Conservation (phyloP, 1,139 yeast species). For the Williopsis jadinii region DNA sequence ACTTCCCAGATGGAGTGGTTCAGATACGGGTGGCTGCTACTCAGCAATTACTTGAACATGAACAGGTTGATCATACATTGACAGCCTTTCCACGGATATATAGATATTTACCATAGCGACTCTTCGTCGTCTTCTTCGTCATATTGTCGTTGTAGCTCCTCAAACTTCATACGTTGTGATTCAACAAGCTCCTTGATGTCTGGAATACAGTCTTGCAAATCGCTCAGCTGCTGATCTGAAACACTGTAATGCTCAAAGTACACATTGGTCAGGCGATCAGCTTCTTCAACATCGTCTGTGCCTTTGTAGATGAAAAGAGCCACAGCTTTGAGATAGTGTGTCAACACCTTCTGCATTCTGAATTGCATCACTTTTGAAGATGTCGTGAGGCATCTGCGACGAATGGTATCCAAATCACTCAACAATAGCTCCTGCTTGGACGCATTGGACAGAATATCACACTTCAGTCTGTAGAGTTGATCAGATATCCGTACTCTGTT, state of each 20-base stretch:
- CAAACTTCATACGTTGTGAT: constrained; percentile 12
- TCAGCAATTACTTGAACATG: constrained; percentile 55
- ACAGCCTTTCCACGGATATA: background rate
- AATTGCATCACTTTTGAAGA: background rate
- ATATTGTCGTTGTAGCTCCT: constrained; percentile 19
- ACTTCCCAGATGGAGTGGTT: constrained; percentile 94
- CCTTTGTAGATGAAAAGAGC: constrained; percentile 3
- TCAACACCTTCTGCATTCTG: constrained; percentile 4
- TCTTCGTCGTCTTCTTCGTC: constrained; percentile 32
- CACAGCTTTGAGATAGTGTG: constrained; percentile 4
- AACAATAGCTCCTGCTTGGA: constrained; percentile 4
- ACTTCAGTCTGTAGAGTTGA: constrained; percentile 8
- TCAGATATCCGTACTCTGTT: constrained; percentile 7
- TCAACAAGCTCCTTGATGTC: constrained; percentile 1
- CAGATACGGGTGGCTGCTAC: constrained; percentile 78
- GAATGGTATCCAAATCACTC: constrained; percentile 9
- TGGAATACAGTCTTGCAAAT: constrained; percentile 1
- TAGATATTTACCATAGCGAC: constrained; percentile 23
- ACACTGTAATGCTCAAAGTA: background rate
- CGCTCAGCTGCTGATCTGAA: background rate
- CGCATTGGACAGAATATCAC: constrained; percentile 5
- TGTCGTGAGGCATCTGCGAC: constrained; percentile 1
- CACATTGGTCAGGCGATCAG: background rate
- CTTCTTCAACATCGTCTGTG: constrained; percentile 5
- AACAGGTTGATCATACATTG: constrained; percentile 47